Conservation (phyloP, 2,329 filamentous ascomycete genomes). For the Plectosphaerella plurivora region DNA sequence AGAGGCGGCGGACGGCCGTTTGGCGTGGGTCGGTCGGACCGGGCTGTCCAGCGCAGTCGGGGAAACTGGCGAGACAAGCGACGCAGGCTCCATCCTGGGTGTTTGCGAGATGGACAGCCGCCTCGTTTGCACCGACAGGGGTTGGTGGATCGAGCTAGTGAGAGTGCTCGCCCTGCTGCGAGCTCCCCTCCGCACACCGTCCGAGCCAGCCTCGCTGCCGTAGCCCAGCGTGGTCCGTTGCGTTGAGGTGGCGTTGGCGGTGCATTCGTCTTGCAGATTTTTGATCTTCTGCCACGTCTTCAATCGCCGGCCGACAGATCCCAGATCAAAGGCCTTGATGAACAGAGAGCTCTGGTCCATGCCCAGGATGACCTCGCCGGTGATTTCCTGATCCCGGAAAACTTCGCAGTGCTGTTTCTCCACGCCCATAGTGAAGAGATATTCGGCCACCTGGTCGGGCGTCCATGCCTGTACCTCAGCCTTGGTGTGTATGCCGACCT, state of each 20-base stretch:
- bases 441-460: conserved; percentile 79
- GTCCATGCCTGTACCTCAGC: conserved; percentile 77
- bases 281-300: conserved; percentile 99
- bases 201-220: conserved; percentile 55
- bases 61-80: conserved; percentile 34
- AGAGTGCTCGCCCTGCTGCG: conserved; percentile 56
- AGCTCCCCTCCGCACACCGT: conserved; percentile 38
- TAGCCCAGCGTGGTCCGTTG: conserved; percentile 52
- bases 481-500: conserved; percentile 62
- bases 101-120: conserved; percentile 46
- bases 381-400: conserved; percentile 93
- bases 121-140: conserved; percentile 41
- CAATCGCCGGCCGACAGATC: conserved; percentile 80
- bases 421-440: conserved; percentile 78
- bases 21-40: conserved; percentile 43
- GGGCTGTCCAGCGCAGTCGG: conserved; percentile 38
- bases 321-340: conserved; percentile 91
- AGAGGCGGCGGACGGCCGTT: conserved; percentile 74
- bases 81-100: conserved; percentile 41
- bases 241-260: conserved; percentile 38
- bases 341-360: conserved; percentile 96
- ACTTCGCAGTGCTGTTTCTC: conserved; percentile 90
- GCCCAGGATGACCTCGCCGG: conserved; percentile 84
- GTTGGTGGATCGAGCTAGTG: conserved; percentile 42
- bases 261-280: conserved; percentile 81